Evolutionary conservation across 163 green algal genomes (phyloP), one percentile per base, ranked within the genome.

Genomic region (Chloromonas sp.): DNA sequence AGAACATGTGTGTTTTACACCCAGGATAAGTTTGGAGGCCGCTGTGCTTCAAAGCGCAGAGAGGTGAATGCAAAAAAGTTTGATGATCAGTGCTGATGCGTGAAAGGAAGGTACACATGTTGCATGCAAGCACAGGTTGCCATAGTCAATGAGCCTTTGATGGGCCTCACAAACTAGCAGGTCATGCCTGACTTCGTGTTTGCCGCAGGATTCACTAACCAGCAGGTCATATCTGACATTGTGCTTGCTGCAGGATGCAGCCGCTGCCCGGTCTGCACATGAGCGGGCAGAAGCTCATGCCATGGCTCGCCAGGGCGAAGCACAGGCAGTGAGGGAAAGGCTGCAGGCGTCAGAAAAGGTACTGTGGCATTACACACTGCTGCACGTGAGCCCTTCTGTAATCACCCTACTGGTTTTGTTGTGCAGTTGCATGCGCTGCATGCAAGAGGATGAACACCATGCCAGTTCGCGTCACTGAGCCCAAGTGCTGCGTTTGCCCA

Each of bases 1-100:
- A 61, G 71, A 88, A 58, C 85, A 88, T 78, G 78, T 83, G 57
- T n/a, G n/a, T n/a, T n/a, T n/a, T n/a, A n/a, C n/a, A n/a, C n/a
- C n/a, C n/a, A n/a, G n/a, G n/a, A n/a, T n/a, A n/a, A n/a, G n/a
- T n/a, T n/a, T n/a, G n/a, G n/a, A n/a, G n/a, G n/a, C n/a, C n/a
- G n/a, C n/a, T n/a, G n/a, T n/a, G n/a, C n/a, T n/a, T n/a, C n/a
- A n/a, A n/a, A n/a, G n/a, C n/a, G n/a, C n/a, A n/a, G n/a, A n/a
- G n/a, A n/a, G n/a, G n/a, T n/a, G n/a, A n/a, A n/a, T n/a, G n/a
- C n/a, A n/a, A n/a, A n/a, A n/a, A n/a, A n/a, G n/a, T n/a, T 60
- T 71, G 57, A 36, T 58, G 1, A 80, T 79, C 57, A 78, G 70
- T 1, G 85, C 84, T 1, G 84, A 91, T 59, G 79, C 86, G 2